Evolutionary conservation across 306 rosid species (phyloP).

Genomic region (Leucaena leucocephala): DNA sequence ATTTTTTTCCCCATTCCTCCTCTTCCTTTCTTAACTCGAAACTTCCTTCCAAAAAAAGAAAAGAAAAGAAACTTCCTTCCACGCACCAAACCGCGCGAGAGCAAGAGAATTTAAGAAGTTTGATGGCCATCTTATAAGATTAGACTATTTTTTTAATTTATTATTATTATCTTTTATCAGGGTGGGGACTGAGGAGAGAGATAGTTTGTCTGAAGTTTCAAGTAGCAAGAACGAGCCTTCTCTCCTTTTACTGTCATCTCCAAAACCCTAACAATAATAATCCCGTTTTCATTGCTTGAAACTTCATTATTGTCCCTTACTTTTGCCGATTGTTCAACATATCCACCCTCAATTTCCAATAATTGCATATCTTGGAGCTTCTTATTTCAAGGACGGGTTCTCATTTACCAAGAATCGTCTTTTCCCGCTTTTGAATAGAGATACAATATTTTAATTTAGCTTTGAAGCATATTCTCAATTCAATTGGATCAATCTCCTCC

Average conservation of each 20-base stretch:
- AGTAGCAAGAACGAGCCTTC: neutral
- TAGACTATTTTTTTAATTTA: no score
- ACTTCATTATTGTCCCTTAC: constrained; percentile 2
- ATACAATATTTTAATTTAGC: neutral
- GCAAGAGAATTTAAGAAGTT: no score
- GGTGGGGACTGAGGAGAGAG: neutral
- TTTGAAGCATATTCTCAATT: constrained; percentile 12
- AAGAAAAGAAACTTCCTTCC: no score
- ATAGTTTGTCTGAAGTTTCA: neutral
- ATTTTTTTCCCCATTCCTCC: no score
- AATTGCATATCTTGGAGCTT: constrained; percentile 30
- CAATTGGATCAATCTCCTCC: constrained; percentile 3
- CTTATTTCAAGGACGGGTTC: constrained; percentile 11
- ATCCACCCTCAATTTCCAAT: constrained; percentile 20
- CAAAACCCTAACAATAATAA: constrained; percentile 48
- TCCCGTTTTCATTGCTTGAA: neutral
- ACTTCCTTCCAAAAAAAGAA: no score
- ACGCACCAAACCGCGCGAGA: no score
- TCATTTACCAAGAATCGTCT: constrained; percentile 15
- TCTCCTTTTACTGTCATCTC: constrained; percentile 6
- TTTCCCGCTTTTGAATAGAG: constrained; percentile 11
- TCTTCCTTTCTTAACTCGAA: no score
- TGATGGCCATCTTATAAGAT: no score
- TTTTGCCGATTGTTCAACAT: constrained; percentile 1
- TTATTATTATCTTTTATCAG: neutral